Evolutionary conservation across 768 basidiomycete genomes (phyloP).

Genomic region (Naganishia kalamii): DNA sequence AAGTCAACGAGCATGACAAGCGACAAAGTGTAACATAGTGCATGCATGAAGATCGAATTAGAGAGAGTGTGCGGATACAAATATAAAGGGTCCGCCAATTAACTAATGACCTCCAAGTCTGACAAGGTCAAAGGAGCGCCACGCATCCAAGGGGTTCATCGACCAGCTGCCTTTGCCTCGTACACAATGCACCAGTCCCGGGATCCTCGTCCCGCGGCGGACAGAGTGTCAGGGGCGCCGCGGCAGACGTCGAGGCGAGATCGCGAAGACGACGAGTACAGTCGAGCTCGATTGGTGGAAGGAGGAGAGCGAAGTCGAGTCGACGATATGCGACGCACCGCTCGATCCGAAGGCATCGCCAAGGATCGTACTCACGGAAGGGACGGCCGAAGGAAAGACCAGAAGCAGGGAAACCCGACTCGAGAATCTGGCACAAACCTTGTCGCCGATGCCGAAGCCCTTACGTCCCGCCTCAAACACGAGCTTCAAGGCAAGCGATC

Average conservation of each 20-base stretch:
- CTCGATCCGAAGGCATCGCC: neutral
- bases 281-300: neutral
- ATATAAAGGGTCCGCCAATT: too few relatives aligned
- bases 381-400: neutral
- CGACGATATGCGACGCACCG: constrained; percentile 3
- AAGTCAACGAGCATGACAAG: too few relatives aligned
- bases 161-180: too few relatives aligned
- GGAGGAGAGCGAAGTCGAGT: constrained; percentile 8
- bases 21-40: too few relatives aligned
- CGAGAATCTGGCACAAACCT: neutral
- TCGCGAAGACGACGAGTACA: neutral
- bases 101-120: too few relatives aligned
- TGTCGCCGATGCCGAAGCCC: neutral
- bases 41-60: too few relatives aligned
- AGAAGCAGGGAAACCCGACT: neutral
- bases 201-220: neutral
- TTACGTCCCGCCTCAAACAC: neutral
- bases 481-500: neutral
- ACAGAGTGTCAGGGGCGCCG: neutral
- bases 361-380: neutral
- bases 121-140: too few relatives aligned
- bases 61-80: too few relatives aligned
- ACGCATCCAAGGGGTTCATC: too few relatives aligned
- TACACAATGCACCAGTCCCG: neutral
- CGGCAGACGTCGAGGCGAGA: neutral